Base-by-base conservation (phyloP, 306 rosid species). In the Pyrus pyrifolia region DNA sequence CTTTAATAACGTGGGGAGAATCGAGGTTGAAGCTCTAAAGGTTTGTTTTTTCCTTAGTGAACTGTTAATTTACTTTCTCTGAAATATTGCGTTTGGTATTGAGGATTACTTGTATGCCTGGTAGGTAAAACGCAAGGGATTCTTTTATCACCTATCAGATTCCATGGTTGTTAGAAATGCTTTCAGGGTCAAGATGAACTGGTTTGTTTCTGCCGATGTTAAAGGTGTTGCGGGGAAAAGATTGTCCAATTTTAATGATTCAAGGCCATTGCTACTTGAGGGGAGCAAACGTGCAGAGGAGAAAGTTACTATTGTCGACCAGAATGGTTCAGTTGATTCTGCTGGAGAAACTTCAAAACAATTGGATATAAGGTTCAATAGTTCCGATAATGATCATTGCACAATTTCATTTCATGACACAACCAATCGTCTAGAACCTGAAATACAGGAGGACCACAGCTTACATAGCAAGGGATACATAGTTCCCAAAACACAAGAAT, bases 151-250 rank as follows among this genome's bases (percentile, higher is more conserved):
- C 75, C 73, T 87, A 55, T 76, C 87, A 10, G 87, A 85, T 63
- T 80, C 81, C 64, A 75, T 87, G 82, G 7, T 13, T 52, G 81
- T 87, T 58, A 82, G 61, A 78, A 57, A 67, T 22, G 85, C 82
- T 40, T 81, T 76, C 75, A 57, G 75, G 69, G 61, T 55, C 40
- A 38, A 49, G 6, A 40, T 23, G 30, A 58, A 67, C 30, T 82
- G 87, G 86, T 83, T 85, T 81, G 81, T 87, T 8, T 55, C 49
- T 59, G 85, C 78, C 40, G 91, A 87, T 73, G 85, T 73, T 58
- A 61, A 46, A 44, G 57, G 33, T 72, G 71, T 57, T 67, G 44
- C 25, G 30, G 52, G 30, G 31, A 67, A 67, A 73, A 68, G 51
- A 38, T 3, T 45, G 44, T 67, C 46, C 23, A 13, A 42, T 59